Percentiles rank a stretch among this genome's conserved stretches.
Conservation (phyloP, 495 filamentous ascomycete species). For the Penicillium psychrofluorescens region DNA sequence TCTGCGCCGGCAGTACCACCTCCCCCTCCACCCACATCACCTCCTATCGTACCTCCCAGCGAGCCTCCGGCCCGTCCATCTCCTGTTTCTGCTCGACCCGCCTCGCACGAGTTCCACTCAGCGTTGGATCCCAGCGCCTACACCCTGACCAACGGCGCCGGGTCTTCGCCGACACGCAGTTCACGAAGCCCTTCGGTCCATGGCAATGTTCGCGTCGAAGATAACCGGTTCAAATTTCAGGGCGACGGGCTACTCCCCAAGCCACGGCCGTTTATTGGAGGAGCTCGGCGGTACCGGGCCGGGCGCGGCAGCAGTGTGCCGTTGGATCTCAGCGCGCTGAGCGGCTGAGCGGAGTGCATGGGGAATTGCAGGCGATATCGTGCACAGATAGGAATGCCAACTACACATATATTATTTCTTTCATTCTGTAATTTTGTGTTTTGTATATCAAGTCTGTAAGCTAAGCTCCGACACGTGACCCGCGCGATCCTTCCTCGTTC, state of each 20-base stretch:
- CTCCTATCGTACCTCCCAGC: conserved; percentile 39
- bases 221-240: conserved; percentile 81
- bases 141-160: conserved; percentile 60
- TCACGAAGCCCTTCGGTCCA: conserved; percentile 25
- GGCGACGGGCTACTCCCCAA: conserved; percentile 75
- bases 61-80: conserved; percentile 44
- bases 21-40: conserved; percentile 37
- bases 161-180: conserved; percentile 24
- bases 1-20: conserved; percentile 40
- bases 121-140: conserved; percentile 71
- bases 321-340: conserved; percentile 60
- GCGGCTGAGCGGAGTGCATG: conserved; percentile 18
- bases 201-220: conserved; percentile 57
- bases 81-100: conserved; percentile 35
- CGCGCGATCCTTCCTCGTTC: too few species aligned
- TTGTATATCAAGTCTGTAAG: background rate
- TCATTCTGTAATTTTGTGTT: background rate
- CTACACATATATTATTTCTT: conserved; percentile 5
- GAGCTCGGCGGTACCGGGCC: conserved; percentile 71
- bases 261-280: conserved; percentile 70
- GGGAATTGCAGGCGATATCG: conserved; percentile 19
- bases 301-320: conserved; percentile 92
- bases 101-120: conserved; percentile 41
- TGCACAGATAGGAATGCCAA: conserved; percentile 20
- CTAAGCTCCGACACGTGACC: conserved; percentile 13